Conservation (phyloP, 2,329 filamentous ascomycete genomes). For the Fusarium compactum region DNA sequence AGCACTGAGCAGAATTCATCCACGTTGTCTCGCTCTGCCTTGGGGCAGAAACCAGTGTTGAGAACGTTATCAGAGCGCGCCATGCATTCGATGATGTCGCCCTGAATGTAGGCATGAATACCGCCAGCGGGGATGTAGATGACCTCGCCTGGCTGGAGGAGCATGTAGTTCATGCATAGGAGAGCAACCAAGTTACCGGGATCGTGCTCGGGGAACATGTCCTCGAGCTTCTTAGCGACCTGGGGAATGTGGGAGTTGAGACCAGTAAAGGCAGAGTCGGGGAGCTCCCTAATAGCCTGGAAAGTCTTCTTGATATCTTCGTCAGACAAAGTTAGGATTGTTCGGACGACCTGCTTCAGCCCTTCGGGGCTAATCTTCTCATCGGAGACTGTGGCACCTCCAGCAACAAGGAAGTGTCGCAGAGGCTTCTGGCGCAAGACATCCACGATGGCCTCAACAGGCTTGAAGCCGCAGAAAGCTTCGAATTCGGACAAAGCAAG, state of each 20-base stretch:
- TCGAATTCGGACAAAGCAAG: constrained; percentile 79
- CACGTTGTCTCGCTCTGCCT: constrained; percentile 71
- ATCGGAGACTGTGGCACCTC: constrained; percentile 28
- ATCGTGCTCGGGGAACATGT: constrained; percentile 73
- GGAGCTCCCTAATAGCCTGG: constrained; percentile 50
- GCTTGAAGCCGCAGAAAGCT: constrained; percentile 81
- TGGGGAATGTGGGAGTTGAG: constrained; percentile 69
- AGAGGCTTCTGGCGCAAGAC: constrained; percentile 64
- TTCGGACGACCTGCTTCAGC: constrained; percentile 65
- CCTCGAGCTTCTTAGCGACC: constrained; percentile 72
- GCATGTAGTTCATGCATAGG: constrained; percentile 79
- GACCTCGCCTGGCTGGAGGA: constrained; percentile 72
- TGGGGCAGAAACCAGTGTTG: constrained; percentile 79
- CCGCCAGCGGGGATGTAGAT: constrained; percentile 80
- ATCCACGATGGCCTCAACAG: constrained; percentile 67
- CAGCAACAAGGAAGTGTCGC: constrained; percentile 36
- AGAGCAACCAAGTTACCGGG: constrained; percentile 77
- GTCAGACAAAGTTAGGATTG: constrained; percentile 65
- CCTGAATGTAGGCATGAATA: constrained; percentile 78
- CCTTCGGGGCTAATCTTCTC: constrained; percentile 61
- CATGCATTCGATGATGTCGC: constrained; percentile 85
- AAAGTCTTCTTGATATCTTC: constrained; percentile 46
- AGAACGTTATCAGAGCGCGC: constrained; percentile 80
- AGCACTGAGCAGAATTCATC: constrained; percentile 73
- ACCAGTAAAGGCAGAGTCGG: constrained; percentile 59